Base-by-base conservation (phyloP, 2,329 filamentous ascomycete genomes). In the Ophiostoma australiae region DNA sequence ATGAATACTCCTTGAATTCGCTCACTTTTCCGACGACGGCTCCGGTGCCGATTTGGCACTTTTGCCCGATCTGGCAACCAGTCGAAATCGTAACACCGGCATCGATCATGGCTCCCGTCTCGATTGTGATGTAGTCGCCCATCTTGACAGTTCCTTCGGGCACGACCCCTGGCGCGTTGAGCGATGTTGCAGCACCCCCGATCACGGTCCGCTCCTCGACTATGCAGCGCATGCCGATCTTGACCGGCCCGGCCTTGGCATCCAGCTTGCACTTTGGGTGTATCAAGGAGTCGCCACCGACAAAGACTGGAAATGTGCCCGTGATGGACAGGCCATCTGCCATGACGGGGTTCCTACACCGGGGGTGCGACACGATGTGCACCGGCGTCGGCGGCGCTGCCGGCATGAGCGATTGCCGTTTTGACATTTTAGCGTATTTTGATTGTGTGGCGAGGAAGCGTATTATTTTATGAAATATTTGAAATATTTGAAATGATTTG, bases 211-310 rank as follows among this genome's bases (percentile, higher is more conserved):
- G 82, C 80, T 98, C 95, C 75, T 91, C 88, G 63, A 98, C 84
- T 66, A 97, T 91, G 76, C 91, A 95, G 69, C 90, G 89, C 72
- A 92, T 89, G 35, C 94, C 93, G 72, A 97, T 87, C 37, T 89
- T 89, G 75, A 98, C 89, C 63, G 93, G 90, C 4, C 93, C 93
- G 69, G 90, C 85, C 71, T 89, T 88, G 10, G 94, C 90, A 76
- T 93, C 91, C 71, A 97, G 86, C 73, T 90, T 89, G 20, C 90
- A 87, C 68, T 94, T 91, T 0, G 95, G 94, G 77, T 98, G 94
- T n/a, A 99, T 81, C 7, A 97, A 87, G 3, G 88, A 90, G 77
- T 93, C 89, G 33, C 91, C 85, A 71, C 90, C 90, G 73, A 98
- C 88, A 65, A 88, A 90, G 74, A 99, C 92, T 1, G 88, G 89